Evolutionary conservation across 345 rosid genomes (phyloP), one percentile per base, ranked within the genome.

Genomic region (Lagerstroemia speciosa): DNA sequence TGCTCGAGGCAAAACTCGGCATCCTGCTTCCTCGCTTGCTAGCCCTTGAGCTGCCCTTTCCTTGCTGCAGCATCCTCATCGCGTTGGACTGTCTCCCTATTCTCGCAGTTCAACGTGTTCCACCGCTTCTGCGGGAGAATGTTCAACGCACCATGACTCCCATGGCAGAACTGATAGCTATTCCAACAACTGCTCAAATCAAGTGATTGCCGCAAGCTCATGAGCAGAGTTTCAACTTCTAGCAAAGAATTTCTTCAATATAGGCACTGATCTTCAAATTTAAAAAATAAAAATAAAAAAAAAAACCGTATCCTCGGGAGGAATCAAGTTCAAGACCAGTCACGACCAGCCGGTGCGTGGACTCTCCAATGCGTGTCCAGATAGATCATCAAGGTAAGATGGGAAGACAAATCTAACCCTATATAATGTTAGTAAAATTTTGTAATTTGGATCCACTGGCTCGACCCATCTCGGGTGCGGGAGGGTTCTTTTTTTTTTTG

Each of bases 101-200:
- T 94, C 20, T 94, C 96, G 38, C 64, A 87, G 30, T 87, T 94
- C 83, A 88, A 94, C 8, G 91, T 96, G 72, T 89, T 94, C 99
- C 96, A 94, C 27, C 89, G 78, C 86, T 94, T 94, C 76, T 91
- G 96, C 6, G 99, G 99, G 17, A 91, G 92, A 64, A 91, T 94
- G 67, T 94, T 94, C 55, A 94, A 80, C 67, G 96, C 97, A 19
- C 97, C 96, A 77, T 93, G 97, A 8, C 97, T 67, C 99, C 99
- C 99, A 91, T 93, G 62, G 27, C 7, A 55, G 22, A 16, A 48
- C 24, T 8, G 53, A 48, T 22, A 16, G 24, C 53, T 17, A 48
- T 48, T 15, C 53, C 16, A 41, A 48, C 24, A 19, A 48, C 5
- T 4, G 55, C 24, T 48, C 55, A 48, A 19, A 48, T 48, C 55